Base-by-base conservation (phyloP, 2,329 filamentous ascomycete species). In the Seiridium cupressi region DNA sequence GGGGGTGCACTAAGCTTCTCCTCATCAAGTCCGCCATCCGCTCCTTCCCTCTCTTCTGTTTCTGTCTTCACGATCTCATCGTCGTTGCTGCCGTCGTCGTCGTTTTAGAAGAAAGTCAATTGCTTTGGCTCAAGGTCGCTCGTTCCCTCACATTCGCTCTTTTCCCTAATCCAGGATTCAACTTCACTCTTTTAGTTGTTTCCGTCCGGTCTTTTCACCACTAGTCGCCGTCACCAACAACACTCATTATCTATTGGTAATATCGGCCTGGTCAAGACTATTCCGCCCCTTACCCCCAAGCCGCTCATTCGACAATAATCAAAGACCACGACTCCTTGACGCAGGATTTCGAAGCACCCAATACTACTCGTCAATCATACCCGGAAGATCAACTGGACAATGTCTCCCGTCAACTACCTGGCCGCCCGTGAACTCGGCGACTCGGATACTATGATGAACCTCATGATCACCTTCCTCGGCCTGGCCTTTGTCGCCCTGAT, bases 391-490 rank as follows among this genome's bases (percentile, higher is more conserved):
- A 55, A 48, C 32, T 7, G 18, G 11, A 68, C 57, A 55, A 78
- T 79, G 76, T 72, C 73, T 66, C 72, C 74, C 51, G 70, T 79
- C 66, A 73, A 69, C 61, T 71, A 67, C 57, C 63, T 78, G 61
- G 60, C 77, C 57, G 68, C 75, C 67, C 76, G 79, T 63, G 77
- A 76, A 62, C 61, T 64, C 35, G 64, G 63, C 65, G 77, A 76
- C 61, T 77, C 79, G 67, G 79, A 90, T 66, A 85, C 81, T 62
- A 87, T 90, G 78, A 81, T 93, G 73, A 88, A 92, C 71, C 85
- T 96, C 48, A 80, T 97, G 72, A 90, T 96, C 68, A 84, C 86
- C 61, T 84, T 98, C 59, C 81, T 98, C 67, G 88, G 89, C 64
- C 81, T 99, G 51, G 79, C 94, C 67, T 85, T 96, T 68, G 76